These are phyloP conservation scores for Filobasidium wieringae DNA, from an alignment of 768 basidiomycete genomes.

Conservation along the genomic window DNA sequence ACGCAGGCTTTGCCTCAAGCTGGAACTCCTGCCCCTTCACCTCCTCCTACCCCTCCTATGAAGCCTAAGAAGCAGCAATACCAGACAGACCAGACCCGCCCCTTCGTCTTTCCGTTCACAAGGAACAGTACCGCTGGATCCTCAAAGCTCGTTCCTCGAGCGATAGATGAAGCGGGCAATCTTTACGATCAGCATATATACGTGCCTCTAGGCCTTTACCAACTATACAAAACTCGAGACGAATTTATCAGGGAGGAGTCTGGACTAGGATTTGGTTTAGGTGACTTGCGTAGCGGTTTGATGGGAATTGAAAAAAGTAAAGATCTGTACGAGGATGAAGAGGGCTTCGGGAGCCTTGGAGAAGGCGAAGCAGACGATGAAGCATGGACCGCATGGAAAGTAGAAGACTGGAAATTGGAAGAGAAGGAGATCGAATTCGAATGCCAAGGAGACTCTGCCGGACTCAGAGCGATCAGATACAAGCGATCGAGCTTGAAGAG, in stretches of 20 bases:
- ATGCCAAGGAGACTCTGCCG: slow-evolving; percentile 1
- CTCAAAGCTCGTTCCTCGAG: slow-evolving; percentile 72
- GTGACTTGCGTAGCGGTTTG: slow-evolving; percentile 18
- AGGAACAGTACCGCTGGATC: slow-evolving; percentile 44
- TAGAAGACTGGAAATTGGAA: slow-evolving; percentile 14
- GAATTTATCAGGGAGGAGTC: slow-evolving; percentile 91
- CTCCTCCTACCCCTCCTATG: slow-evolving; percentile 48
- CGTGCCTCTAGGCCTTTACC: slow-evolving; percentile 70
- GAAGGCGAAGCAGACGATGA: slow-evolving; percentile 18
- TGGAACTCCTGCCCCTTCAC: slow-evolving; percentile 80
- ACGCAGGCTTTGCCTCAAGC: slow-evolving; percentile 40
- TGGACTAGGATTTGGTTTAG: slow-evolving; percentile 51
- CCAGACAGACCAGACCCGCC: slow-evolving; percentile 87
- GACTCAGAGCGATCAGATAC: slow-evolving; percentile 23
- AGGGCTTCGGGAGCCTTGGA: not conserved
- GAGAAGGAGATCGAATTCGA: slow-evolving; percentile 37
- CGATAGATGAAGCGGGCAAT: slow-evolving; percentile 88
- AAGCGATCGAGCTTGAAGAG: slow-evolving; percentile 53
- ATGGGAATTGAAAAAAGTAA: slow-evolving; percentile 25
- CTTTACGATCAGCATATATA: slow-evolving; percentile 85
- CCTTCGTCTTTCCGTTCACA: slow-evolving; percentile 93
- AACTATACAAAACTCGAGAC: slow-evolving; percentile 91
- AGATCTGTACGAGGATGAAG: slow-evolving; percentile 16
- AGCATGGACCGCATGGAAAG: slow-evolving; percentile 10
- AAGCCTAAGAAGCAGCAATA: slow-evolving; percentile 98